Evolutionary conservation across 1,284 basidiomycete genomes (phyloP).

Genomic region (Ustilago nuda): DNA sequence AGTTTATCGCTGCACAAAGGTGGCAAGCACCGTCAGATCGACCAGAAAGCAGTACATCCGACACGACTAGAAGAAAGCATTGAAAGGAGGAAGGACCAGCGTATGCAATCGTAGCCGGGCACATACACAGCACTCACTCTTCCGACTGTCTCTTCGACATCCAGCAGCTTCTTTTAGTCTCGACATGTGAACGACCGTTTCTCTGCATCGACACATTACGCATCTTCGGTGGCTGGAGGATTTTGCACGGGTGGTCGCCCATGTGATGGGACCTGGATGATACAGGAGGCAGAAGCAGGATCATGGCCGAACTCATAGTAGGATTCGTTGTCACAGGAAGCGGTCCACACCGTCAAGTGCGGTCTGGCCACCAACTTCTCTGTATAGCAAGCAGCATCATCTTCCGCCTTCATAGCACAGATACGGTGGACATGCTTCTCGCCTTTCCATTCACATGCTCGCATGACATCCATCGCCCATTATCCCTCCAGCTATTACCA

Average conservation of each 20-base stretch:
- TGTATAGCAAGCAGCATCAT: constrained; percentile 7
- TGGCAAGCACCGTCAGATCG: constrained; percentile 2
- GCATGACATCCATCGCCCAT: neutral
- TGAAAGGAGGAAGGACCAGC: constrained; percentile 18
- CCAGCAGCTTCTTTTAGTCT: constrained; percentile 7
- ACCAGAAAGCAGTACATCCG: neutral
- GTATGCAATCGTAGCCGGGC: constrained; percentile 44
- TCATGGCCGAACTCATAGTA: neutral
- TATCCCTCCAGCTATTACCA: neutral
- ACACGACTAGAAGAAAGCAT: constrained; percentile 5
- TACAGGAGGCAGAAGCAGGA: neutral
- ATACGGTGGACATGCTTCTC: neutral
- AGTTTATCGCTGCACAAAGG: constrained; percentile 6
- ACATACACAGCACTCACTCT: constrained; percentile 30
- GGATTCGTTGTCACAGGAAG: constrained; percentile 3
- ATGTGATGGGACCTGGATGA: neutral
- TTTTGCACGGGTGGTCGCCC: neutral
- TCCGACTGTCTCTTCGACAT: constrained; percentile 23
- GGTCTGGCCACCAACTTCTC: neutral
- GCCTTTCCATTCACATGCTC: neutral
- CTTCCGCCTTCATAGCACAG: neutral
- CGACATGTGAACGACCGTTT: constrained; percentile 8
- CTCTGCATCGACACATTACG: constrained; percentile 7
- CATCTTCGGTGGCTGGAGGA: neutral
- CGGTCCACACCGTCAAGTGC: neutral